Conservation (phyloP, 306 rosid species). For the Neltuma alba region DNA sequence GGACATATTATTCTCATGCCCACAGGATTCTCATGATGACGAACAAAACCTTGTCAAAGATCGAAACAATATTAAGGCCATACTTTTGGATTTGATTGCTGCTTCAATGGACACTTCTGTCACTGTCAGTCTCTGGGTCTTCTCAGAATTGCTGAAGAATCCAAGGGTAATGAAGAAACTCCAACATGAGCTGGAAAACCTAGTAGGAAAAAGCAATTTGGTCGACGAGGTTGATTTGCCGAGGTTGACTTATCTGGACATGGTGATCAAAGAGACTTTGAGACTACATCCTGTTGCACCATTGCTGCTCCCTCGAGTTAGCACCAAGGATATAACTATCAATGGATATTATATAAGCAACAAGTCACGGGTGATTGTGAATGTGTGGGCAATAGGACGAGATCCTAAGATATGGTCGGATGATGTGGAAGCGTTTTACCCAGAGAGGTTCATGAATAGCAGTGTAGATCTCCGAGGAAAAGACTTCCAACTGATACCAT, state of each 20-base stretch:
- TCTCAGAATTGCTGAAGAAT: not conserved
- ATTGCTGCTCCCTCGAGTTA: not conserved
- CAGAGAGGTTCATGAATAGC: not conserved
- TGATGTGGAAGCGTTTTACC: not conserved
- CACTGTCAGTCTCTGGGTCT: constrained; percentile 22
- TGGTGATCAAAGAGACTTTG: not conserved
- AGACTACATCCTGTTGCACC: not conserved
- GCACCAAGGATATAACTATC: not conserved
- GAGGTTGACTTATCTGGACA: not conserved
- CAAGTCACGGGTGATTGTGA: not conserved
- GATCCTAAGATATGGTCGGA: not conserved
- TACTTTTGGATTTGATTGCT: constrained; percentile 38
- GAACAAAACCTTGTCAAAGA: constrained; percentile 19
- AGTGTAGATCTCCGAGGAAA: not conserved
- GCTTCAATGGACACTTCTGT: constrained; percentile 35
- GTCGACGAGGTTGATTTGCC: not conserved
- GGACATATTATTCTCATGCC: constrained; percentile 34
- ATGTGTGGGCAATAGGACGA: not conserved
- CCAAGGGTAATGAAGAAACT: not conserved
- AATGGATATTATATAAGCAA: not conserved
- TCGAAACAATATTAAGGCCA: constrained; percentile 47
- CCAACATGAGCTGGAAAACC: not conserved
- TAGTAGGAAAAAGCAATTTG: not conserved
- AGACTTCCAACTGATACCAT: not conserved
- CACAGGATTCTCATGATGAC: constrained; percentile 35